Conservation (phyloP, 208 protist genomes). For the Leishmania braziliensis region DNA sequence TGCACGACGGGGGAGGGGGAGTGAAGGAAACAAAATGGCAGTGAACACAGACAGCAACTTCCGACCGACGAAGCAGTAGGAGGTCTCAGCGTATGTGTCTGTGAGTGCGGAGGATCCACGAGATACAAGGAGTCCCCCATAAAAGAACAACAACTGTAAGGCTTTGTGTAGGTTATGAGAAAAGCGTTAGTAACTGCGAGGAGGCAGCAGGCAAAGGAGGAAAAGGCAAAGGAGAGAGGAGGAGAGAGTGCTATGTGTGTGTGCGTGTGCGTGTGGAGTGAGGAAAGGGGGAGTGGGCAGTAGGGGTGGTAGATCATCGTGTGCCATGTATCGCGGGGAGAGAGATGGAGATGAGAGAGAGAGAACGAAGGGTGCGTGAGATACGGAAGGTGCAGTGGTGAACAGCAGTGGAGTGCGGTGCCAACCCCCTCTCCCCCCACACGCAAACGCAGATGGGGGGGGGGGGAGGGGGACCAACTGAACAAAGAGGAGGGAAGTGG, state of each 20-base stretch:
- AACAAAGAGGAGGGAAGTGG: slow-evolving; percentile 33
- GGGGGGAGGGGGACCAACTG: not conserved
- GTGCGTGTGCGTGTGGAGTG: not conserved
- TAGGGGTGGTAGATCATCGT: no score
- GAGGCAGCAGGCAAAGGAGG: not conserved
- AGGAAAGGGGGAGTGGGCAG: not conserved
- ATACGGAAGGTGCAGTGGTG: not conserved
- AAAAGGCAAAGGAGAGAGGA: not conserved
- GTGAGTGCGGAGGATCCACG: not conserved
- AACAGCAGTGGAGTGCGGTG: not conserved
- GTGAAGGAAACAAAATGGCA: not conserved
- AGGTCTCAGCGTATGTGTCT: not conserved
- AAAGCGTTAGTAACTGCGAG: not conserved
- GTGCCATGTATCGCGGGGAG: no score
- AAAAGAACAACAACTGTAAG: no score
- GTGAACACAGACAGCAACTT: not conserved
- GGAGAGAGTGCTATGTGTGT: not conserved
- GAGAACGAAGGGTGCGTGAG: no score
- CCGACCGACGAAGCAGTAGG: not conserved
- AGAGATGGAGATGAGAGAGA: no score
- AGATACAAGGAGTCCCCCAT: not conserved
- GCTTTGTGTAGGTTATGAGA: no score
- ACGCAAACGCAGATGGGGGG: not conserved
- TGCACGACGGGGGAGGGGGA: not conserved
- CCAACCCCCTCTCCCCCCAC: no score